These are phyloP conservation scores for Cenococcum geophilum DNA, from an alignment of 495 filamentous ascomycete genomes.

Conservation along the genomic window DNA sequence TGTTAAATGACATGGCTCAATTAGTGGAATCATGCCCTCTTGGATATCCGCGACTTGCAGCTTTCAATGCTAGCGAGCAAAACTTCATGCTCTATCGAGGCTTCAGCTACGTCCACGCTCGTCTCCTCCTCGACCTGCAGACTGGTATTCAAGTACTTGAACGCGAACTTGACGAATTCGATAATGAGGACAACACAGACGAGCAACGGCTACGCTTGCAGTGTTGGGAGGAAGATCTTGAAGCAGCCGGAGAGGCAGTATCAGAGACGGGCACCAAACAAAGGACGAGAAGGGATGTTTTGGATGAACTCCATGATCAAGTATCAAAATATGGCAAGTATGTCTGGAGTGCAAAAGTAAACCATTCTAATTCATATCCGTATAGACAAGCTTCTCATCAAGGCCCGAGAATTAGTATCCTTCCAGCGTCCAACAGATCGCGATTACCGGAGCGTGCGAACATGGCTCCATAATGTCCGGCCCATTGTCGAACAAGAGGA, in stretches of 20 bases:
- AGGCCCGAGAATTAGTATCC: conserved; percentile 3
- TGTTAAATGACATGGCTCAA: not conserved
- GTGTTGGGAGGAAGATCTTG: not conserved
- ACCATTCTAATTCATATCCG: not conserved
- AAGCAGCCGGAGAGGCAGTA: no score
- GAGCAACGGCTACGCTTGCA: conserved; percentile 16
- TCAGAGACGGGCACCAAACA: not conserved
- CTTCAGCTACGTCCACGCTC: conserved; percentile 39
- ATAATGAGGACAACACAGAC: conserved; percentile 33
- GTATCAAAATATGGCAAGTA: not conserved
- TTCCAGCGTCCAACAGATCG: conserved; percentile 35
- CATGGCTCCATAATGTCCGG: conserved; percentile 34
- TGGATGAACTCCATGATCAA: not conserved
- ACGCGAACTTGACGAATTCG: conserved; percentile 16
- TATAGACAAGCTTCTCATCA: not conserved
- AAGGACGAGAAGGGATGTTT: not conserved
- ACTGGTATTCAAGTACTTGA: conserved; percentile 31
- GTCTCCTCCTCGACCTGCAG: conserved; percentile 37
- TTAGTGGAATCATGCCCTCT: not conserved
- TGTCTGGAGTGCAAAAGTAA: not conserved
- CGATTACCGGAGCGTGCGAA: conserved; percentile 39
- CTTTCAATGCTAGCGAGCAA: conserved; percentile 35
- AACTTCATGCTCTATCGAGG: conserved; percentile 40
- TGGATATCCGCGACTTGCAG: conserved; percentile 40
- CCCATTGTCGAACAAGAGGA: conserved; percentile 33